Percentiles rank a stretch among this genome's conserved stretches.
Evolutionary conservation across 169 alveolate species (phyloP).

Genomic region (Perkinsus marinus): DNA sequence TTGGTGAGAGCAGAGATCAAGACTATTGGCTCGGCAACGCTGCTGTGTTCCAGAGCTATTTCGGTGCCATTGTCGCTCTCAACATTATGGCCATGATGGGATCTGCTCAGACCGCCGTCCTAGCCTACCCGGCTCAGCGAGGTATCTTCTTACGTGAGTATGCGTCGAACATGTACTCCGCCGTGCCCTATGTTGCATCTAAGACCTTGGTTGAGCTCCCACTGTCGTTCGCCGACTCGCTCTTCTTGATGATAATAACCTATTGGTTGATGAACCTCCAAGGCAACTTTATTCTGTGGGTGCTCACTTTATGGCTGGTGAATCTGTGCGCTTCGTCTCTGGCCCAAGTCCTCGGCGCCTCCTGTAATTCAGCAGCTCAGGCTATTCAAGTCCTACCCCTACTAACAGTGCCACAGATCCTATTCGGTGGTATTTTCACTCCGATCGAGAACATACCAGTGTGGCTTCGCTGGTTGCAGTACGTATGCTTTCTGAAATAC

Average conservation of each 20-base stretch:
- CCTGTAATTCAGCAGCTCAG: background rate
- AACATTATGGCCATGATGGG: background rate
- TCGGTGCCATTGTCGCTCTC: background rate
- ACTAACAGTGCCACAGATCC: slow-evolving; percentile 26
- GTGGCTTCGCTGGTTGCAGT: slow-evolving; percentile 42
- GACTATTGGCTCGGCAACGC: background rate
- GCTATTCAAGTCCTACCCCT: too few species aligned
- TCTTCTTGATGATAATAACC: background rate
- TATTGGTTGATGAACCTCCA: background rate
- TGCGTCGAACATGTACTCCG: background rate
- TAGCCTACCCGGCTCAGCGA: background rate
- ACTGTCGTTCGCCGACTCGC: background rate
- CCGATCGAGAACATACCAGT: slow-evolving; percentile 46
- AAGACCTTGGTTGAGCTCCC: background rate
- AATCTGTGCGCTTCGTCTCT: background rate
- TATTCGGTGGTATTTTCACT: slow-evolving; percentile 52
- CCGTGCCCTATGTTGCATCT: background rate
- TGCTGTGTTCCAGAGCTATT: background rate
- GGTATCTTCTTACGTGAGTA: background rate
- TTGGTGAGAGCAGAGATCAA: background rate
- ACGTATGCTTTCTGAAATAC: slow-evolving; percentile 46
- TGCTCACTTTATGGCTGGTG: background rate
- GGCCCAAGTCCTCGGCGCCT: background rate
- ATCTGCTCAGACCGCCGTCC: background rate
- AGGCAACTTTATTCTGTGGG: background rate